phyloP scores from a whole-genome alignment of 345 rosid species.

The Murraya koenigii region DNA sequence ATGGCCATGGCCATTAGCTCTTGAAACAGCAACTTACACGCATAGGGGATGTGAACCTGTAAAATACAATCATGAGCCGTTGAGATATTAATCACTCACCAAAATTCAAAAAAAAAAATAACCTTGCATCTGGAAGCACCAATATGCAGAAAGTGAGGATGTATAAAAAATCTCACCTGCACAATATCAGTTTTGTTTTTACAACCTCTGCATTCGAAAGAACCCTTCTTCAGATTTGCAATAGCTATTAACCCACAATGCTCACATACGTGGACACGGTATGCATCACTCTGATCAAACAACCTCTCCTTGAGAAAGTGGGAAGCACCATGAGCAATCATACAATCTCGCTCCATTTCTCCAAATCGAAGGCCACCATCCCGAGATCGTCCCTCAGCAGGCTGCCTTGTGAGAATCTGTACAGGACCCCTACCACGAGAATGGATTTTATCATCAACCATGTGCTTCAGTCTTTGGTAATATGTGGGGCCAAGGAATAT shows the following conservation, averaged over 20 bases:
- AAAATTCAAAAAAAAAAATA: not conserved
- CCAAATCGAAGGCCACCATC: conserved; percentile 98
- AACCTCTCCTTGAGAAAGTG: conserved; percentile 90
- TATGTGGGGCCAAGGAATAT: conserved; percentile 98
- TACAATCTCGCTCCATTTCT: conserved; percentile 98
- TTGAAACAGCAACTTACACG: conserved; percentile 93
- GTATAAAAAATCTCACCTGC: conserved; percentile 45
- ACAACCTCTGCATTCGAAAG: conserved; percentile 96
- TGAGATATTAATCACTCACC: not conserved
- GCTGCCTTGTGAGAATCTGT: conserved; percentile 93
- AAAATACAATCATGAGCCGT: not conserved
- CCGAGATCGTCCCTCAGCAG: conserved; percentile 98
- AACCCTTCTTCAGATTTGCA: conserved; percentile 86
- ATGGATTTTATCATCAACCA: conserved; percentile 99
- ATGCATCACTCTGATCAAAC: conserved; percentile 97
- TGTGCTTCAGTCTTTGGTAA: conserved; percentile 93
- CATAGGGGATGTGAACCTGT: conserved; percentile 92
- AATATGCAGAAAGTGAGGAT: not conserved
- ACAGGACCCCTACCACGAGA: conserved; percentile 98
- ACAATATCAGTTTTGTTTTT: conserved; percentile 92
- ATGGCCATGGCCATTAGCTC: conserved; percentile 99
- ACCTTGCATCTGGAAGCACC: not conserved
- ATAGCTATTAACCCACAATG: conserved; percentile 88
- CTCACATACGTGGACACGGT: conserved; percentile 93
- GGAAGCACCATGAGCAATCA: conserved; percentile 98